These are phyloP conservation scores for Paspalum vaginatum DNA, from an alignment of 176 grass and related monocot species.

Conservation along the genomic window DNA sequence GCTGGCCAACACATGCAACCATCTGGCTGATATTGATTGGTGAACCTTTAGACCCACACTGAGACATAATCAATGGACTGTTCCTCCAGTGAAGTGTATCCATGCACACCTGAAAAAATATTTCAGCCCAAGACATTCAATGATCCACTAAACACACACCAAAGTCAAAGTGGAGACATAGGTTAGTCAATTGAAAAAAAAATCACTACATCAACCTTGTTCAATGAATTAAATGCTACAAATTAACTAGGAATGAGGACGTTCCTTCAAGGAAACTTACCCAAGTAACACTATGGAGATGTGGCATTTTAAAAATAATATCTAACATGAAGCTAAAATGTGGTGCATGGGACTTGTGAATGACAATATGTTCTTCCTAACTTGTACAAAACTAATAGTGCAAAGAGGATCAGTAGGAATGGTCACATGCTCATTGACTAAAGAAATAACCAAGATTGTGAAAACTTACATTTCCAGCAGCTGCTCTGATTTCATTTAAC, in stretches of 20 bases:
- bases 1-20: constrained; percentile 97
- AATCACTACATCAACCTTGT: constrained; percentile 29
- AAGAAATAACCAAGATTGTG: constrained; percentile 26
- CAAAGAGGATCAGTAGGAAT: neutral
- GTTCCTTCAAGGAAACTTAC: constrained; percentile 17
- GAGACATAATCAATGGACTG: constrained; percentile 97
- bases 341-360: neutral
- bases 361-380: constrained; percentile 6
- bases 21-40: constrained; percentile 98
- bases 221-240: constrained; percentile 13
- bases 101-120: constrained; percentile 77
- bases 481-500: constrained; percentile 75
- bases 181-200: constrained; percentile 17
- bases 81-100: constrained; percentile 87
- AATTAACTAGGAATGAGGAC: constrained; percentile 9
- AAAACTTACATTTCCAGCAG: constrained; percentile 73
- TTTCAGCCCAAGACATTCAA: constrained; percentile 11
- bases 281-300: constrained; percentile 10
- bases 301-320: constrained; percentile 15
- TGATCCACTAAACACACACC: constrained; percentile 8
- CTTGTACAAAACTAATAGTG: constrained; percentile 29
- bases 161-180: constrained; percentile 27
- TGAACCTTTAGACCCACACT: constrained; percentile 99
- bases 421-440: constrained; percentile 4
- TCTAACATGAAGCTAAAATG: constrained; percentile 4